A percentile compares a stretch with the other conserved stretches of the same genome.
Evolutionary conservation across 1,284 basidiomycete genomes (phyloP).

Genomic region (Leccinum pachyderme): DNA sequence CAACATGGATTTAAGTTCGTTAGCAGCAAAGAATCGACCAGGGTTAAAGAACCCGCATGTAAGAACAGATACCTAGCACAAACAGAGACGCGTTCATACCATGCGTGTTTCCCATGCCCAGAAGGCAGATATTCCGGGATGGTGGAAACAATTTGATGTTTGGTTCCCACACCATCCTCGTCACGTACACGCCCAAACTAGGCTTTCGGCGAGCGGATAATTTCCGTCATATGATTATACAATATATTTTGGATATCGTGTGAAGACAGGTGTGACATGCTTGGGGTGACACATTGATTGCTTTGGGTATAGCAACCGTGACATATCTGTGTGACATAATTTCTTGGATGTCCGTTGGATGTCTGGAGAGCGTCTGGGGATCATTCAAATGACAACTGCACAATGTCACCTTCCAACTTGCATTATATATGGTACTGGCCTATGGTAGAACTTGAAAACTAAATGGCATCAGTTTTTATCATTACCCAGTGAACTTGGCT

Average conservation of each 20-base stretch:
- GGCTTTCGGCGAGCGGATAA: too few species aligned
- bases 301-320: not conserved
- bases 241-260: not conserved
- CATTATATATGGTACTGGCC: not conserved
- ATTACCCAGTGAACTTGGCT: too few species aligned
- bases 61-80: not conserved
- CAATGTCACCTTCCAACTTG: not conserved
- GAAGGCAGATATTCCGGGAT: constrained; percentile 5
- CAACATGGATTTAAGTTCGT: constrained; percentile 12
- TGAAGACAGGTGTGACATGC: not conserved
- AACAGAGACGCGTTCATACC: constrained; percentile 1
- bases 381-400: not conserved
- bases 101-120: constrained; percentile 2
- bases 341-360: not conserved
- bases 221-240: too few species aligned
- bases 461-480: too few species aligned
- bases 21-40: constrained; percentile 13
- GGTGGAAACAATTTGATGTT: constrained; percentile 8
- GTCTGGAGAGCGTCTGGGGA: not conserved
- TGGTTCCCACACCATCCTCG: not conserved
- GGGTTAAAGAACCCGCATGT: constrained; percentile 1
- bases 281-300: not conserved
- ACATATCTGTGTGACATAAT: not conserved
- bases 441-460: too few species aligned
- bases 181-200: not conserved